These are phyloP conservation scores for Entonaema liquescens DNA, from an alignment of 495 filamentous ascomycete genomes.

Conservation along the genomic window DNA sequence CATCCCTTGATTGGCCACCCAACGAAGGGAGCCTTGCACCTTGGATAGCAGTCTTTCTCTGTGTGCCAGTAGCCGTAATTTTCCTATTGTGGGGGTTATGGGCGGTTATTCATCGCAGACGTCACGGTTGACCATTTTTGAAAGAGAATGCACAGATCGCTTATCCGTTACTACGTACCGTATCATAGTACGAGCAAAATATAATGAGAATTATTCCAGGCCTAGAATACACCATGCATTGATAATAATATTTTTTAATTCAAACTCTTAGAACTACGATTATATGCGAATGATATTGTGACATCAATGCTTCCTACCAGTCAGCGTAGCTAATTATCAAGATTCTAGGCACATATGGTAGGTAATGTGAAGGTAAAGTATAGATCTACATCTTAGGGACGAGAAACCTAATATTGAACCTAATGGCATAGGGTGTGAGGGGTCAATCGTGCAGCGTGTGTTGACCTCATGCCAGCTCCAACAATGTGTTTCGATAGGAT, in stretches of 20 bases:
- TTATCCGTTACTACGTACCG: not conserved
- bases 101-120: conserved; percentile 2
- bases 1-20: conserved; percentile 30
- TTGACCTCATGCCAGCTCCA: conserved; percentile 1
- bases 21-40: conserved; percentile 16
- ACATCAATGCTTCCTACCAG: no score
- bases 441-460: no score
- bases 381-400: not conserved
- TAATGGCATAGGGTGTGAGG: no score
- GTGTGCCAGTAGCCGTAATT: not conserved
- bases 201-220: no score
- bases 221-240: no score
- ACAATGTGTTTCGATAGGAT: not conserved
- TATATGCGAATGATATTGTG: no score
- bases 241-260: no score
- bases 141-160: not conserved
- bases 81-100: conserved; percentile 18
- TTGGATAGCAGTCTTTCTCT: conserved; percentile 31
- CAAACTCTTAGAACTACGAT: no score
- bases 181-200: not conserved
- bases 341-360: no score
- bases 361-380: not conserved
- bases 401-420: no score
- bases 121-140: not conserved
- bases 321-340: no score